phyloP scores from a whole-genome alignment of 192 early-diverging fungal genomes.

The Funneliformis mosseae region DNA sequence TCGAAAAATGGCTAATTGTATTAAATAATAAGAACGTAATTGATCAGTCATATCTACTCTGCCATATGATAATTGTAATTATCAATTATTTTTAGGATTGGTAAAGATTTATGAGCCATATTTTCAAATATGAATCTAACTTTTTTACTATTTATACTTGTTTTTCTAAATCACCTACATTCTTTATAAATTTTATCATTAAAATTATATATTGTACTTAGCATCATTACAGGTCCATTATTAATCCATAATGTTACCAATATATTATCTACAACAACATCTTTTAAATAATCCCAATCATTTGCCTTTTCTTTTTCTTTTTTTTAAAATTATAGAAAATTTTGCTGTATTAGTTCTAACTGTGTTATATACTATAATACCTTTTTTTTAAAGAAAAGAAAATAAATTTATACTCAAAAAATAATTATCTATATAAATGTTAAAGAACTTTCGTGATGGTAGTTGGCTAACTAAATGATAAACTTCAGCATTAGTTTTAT shows the following conservation, averaged over 20 bases:
- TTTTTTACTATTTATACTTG: conserved; percentile 29
- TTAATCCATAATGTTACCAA: conserved; percentile 30
- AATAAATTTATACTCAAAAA: conserved; percentile 38
- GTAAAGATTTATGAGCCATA: conserved; percentile 13
- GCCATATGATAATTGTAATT: conserved; percentile 39
- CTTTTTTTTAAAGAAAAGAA: conserved; percentile 6
- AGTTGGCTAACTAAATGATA: conserved; percentile 18
- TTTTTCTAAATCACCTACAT: conserved; percentile 7
- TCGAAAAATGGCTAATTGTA: background rate
- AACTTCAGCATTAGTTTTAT: conserved; percentile 3
- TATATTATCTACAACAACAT: conserved; percentile 22
- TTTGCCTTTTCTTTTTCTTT: background rate
- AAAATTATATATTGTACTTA: conserved; percentile 33
- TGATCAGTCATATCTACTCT: background rate
- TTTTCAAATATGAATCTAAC: conserved; percentile 24
- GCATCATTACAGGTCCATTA: conserved; percentile 34
- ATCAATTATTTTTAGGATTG: conserved; percentile 32
- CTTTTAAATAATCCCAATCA: conserved; percentile 27
- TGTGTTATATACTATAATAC: conserved; percentile 29
- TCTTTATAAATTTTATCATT: background rate
- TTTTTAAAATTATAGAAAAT: conserved; percentile 12
- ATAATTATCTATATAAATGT: conserved; percentile 41
- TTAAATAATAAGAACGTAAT: background rate
- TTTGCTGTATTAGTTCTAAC: conserved; percentile 16
- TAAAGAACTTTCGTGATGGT: conserved; percentile 26